phyloP scores from a whole-genome alignment of 2,329 filamentous ascomycete genomes.

The Cytospora piceae region DNA sequence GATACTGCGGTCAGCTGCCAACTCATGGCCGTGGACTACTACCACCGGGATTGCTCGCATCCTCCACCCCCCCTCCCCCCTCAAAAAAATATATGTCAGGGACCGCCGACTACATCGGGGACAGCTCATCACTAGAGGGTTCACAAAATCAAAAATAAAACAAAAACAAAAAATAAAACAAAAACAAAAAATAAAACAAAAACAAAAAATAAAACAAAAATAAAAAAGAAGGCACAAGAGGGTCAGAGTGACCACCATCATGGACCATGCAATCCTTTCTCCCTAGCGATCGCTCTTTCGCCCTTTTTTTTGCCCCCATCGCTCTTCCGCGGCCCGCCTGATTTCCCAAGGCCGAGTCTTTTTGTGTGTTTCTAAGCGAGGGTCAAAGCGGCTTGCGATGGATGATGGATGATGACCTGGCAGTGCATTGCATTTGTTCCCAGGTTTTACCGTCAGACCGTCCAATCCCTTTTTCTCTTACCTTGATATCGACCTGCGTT shows the following conservation, averaged over 20 bases:
- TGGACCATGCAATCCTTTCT: neutral
- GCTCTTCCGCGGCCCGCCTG: neutral
- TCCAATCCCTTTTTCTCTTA: constrained; percentile 1
- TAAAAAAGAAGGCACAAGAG: neutral
- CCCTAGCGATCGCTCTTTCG: neutral
- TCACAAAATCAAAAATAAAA: too few relatives aligned
- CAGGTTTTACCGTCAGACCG: neutral
- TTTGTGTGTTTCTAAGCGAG: constrained; percentile 3
- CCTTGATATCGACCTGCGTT: neutral
- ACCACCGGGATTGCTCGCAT: neutral
- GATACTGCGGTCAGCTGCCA: constrained; percentile 2
- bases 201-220: too few relatives aligned
- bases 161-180: too few relatives aligned
- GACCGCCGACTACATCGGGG: neutral
- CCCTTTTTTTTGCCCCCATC: neutral
- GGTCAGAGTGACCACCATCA: neutral
- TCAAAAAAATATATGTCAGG: too few relatives aligned
- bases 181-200: too few relatives aligned
- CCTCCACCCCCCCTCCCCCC: neutral
- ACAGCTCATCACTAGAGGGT: neutral
- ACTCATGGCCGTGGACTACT: neutral
- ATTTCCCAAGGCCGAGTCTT: neutral
- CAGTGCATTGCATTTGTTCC: constrained; percentile 23
- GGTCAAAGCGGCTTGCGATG: constrained; percentile 4
- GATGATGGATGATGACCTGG: constrained; percentile 13